These are phyloP conservation scores for Fusarium oligoseptatum DNA, from an alignment of 2,329 filamentous ascomycete genomes.

Conservation along the genomic window DNA sequence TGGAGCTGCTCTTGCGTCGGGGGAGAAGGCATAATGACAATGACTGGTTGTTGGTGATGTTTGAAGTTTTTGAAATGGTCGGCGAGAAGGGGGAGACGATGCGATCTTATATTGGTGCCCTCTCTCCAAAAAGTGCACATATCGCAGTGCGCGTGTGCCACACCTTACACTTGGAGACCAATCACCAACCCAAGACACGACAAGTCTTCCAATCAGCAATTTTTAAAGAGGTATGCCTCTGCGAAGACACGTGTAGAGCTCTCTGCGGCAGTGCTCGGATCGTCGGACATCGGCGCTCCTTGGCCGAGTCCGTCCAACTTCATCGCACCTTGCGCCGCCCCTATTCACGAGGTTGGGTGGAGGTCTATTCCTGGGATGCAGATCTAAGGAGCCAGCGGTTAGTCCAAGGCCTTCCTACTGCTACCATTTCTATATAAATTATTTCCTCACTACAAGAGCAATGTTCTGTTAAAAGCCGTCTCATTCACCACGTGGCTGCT, in stretches of 20 bases:
- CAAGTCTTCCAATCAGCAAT: slow-evolving; percentile 26
- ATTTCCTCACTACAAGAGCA: too few relatives aligned
- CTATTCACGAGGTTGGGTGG: too few relatives aligned
- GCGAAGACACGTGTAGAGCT: slow-evolving; percentile 21
- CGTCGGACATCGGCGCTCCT: too few relatives aligned
- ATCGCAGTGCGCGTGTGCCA: not conserved
- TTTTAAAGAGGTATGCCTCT: slow-evolving; percentile 14
- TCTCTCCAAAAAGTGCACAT: not conserved
- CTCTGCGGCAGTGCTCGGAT: not conserved
- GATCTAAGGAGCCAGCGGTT: too few relatives aligned
- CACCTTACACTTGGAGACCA: not conserved
- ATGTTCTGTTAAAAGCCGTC: too few relatives aligned
- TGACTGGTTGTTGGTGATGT: not conserved
- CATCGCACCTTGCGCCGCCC: too few relatives aligned
- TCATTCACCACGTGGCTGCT: too few relatives aligned
- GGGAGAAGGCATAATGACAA: slow-evolving; percentile 11
- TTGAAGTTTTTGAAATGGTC: fast-evolving
- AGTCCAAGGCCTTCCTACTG: too few relatives aligned
- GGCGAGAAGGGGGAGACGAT: not conserved
- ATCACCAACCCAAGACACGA: slow-evolving; percentile 10
- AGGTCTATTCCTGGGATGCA: too few relatives aligned
- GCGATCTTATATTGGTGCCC: slow-evolving; percentile 10
- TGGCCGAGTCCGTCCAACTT: too few relatives aligned
- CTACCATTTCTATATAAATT: too few relatives aligned
- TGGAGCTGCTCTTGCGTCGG: slow-evolving; percentile 9